These are phyloP conservation scores for Naganishia friedmannii DNA, from an alignment of 768 basidiomycete species.

Conservation along the genomic window DNA sequence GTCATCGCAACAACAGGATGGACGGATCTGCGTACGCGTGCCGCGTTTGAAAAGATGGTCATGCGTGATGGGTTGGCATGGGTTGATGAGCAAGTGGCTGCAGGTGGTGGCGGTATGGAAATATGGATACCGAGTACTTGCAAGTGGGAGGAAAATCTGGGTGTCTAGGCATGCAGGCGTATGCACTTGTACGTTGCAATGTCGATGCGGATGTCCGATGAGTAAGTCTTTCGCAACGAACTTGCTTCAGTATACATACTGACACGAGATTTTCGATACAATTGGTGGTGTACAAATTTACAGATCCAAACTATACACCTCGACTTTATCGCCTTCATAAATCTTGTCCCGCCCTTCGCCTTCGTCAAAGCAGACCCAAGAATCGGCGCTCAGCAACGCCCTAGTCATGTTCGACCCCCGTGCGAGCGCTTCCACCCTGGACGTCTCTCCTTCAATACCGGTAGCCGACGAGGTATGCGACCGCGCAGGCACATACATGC, in stretches of 20 bases:
- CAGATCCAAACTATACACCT: conserved; percentile 5
- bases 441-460: not conserved
- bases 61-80: conserved; percentile 87
- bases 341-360: conserved; percentile 15
- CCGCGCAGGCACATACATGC: conserved; percentile 21
- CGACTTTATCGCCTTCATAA: conserved; percentile 8
- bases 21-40: conserved; percentile 70
- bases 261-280: not conserved
- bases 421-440: conserved; percentile 26
- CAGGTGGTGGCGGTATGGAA: conserved; percentile 57
- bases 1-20: conserved; percentile 66
- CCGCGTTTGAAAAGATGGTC: conserved; percentile 84
- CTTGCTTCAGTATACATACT: not conserved
- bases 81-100: conserved; percentile 83
- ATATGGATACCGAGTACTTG: conserved; percentile 90
- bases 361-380: conserved; percentile 25
- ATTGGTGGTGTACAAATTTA: not conserved
- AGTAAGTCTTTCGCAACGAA: not conserved
- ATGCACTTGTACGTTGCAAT: not conserved
- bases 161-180: not conserved
- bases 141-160: conserved; percentile 63
- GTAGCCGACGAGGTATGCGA: not conserved
- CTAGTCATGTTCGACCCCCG: conserved; percentile 23
- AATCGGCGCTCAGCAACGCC: conserved; percentile 20
- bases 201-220: not conserved